phyloP scores from a whole-genome alignment of 306 rosid species.

The Adenanthera pavonina region DNA sequence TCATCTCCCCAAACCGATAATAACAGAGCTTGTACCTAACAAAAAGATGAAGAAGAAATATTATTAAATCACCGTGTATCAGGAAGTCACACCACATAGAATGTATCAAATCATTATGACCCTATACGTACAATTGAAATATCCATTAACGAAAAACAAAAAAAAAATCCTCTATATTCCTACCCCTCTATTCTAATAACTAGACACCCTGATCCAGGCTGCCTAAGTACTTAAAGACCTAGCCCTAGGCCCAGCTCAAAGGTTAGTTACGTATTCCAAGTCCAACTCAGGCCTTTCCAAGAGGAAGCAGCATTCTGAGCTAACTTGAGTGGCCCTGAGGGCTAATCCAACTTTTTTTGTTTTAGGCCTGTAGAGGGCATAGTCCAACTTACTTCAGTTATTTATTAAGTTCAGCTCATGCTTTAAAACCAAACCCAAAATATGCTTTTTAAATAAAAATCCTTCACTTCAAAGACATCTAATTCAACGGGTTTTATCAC shows the following conservation, averaged over 20 bases:
- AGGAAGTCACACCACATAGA: not conserved
- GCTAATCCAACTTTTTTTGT: not conserved
- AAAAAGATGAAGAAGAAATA: constrained; percentile 25
- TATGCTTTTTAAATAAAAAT: not conserved
- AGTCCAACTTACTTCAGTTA: not conserved
- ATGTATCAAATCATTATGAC: constrained; percentile 2
- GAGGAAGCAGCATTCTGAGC: not conserved
- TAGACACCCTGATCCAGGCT: not conserved
- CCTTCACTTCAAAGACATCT: not conserved
- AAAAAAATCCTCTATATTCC: not conserved
- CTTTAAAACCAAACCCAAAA: not conserved
- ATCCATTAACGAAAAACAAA: not conserved
- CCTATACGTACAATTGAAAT: constrained; percentile 3
- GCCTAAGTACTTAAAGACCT: not conserved
- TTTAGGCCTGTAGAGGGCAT: too few relatives aligned
- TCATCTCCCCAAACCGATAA: constrained; percentile 95
- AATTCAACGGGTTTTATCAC: not conserved
- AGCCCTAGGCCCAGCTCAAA: constrained; percentile 23
- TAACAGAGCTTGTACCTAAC: constrained; percentile 91
- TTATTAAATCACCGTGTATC: constrained; percentile 11
- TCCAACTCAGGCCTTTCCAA: not conserved
- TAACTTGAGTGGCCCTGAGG: not conserved
- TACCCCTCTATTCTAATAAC: not conserved
- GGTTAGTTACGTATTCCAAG: constrained; percentile 2
- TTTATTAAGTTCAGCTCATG: not conserved